Evolutionary conservation across 1,284 basidiomycete genomes (phyloP).

Genomic region (Heterobasidion occidentale): DNA sequence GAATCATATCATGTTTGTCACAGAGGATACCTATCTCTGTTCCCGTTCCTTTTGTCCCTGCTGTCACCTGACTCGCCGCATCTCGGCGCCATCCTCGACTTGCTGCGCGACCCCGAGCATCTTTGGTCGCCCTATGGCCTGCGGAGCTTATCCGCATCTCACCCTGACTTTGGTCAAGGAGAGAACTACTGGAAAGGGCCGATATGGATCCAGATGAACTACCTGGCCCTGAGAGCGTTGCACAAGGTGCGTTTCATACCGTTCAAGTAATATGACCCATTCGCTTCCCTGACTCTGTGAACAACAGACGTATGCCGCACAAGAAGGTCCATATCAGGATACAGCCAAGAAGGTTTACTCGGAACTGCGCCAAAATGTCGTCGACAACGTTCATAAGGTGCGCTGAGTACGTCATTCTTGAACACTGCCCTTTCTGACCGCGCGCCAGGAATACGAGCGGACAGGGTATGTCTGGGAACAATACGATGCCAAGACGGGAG

Average conservation of each 20-base stretch:
- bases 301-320: slow-evolving; percentile 63
- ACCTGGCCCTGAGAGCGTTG: slow-evolving; percentile 73
- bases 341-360: slow-evolving; percentile 73
- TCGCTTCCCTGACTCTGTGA: neutral
- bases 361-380: slow-evolving; percentile 73
- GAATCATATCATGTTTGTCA: slow-evolving; percentile 89
- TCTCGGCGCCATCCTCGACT: slow-evolving; percentile 71
- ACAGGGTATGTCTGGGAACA: slow-evolving; percentile 97
- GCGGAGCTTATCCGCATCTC: slow-evolving; percentile 76
- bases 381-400: slow-evolving; percentile 83
- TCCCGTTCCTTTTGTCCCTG: slow-evolving; percentile 83
- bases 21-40: slow-evolving; percentile 87
- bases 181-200: slow-evolving; percentile 98
- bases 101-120: slow-evolving; percentile 72
- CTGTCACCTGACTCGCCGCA: slow-evolving; percentile 72
- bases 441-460: slow-evolving; percentile 72
- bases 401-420: slow-evolving; percentile 9
- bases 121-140: slow-evolving; percentile 90
- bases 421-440: neutral
- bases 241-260: slow-evolving; percentile 45
- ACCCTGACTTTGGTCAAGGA: slow-evolving; percentile 83
- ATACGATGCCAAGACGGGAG: slow-evolving; percentile 78
- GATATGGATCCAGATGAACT: slow-evolving; percentile 97
- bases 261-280: neutral
- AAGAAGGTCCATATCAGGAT: slow-evolving; percentile 75